These are phyloP conservation scores for Aspergillus latus DNA, from an alignment of 2,329 filamentous ascomycete species.

Conservation along the genomic window DNA sequence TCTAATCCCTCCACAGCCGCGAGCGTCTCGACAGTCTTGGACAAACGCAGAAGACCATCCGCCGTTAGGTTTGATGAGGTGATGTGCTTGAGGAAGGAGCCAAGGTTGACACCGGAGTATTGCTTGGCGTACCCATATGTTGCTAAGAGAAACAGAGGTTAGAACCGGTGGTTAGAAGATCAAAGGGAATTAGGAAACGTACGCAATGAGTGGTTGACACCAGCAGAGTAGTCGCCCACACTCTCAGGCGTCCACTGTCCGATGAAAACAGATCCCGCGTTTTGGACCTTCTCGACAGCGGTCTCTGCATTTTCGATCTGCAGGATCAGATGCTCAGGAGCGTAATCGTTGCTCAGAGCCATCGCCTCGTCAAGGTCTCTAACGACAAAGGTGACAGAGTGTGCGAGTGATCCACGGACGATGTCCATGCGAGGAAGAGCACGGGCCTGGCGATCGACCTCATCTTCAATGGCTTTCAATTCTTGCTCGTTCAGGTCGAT, in stretches of 20 bases:
- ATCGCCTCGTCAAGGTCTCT: constrained; percentile 71
- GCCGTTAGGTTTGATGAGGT: constrained; percentile 88
- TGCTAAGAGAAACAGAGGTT: constrained; percentile 56
- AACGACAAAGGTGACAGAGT: constrained; percentile 84
- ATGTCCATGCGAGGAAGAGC: constrained; percentile 89
- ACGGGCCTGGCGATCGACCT: constrained; percentile 82
- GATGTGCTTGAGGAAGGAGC: constrained; percentile 96
- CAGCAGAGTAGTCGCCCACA: constrained; percentile 96
- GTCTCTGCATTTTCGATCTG: constrained; percentile 76
- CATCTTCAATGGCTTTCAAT: constrained; percentile 81
- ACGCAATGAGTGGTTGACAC: constrained; percentile 97
- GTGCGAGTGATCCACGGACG: constrained; percentile 82
- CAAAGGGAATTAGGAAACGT: constrained; percentile 55
- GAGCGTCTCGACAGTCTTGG: constrained; percentile 87
- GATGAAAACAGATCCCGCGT: constrained; percentile 94
- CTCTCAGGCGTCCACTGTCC: constrained; percentile 96
- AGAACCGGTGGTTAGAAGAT: too few species aligned
- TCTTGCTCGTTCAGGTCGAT: constrained; percentile 73
- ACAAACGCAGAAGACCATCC: constrained; percentile 81
- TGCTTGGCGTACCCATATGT: constrained; percentile 98
- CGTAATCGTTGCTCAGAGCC: constrained; percentile 86
- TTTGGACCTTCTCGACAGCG: constrained; percentile 76
- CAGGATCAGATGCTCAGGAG: constrained; percentile 93
- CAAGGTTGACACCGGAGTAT: constrained; percentile 95
- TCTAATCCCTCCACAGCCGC: constrained; percentile 93